These are phyloP conservation scores for Arabidopsis lyrata DNA, from an alignment of 441 rosid genomes.

Conservation along the genomic window DNA sequence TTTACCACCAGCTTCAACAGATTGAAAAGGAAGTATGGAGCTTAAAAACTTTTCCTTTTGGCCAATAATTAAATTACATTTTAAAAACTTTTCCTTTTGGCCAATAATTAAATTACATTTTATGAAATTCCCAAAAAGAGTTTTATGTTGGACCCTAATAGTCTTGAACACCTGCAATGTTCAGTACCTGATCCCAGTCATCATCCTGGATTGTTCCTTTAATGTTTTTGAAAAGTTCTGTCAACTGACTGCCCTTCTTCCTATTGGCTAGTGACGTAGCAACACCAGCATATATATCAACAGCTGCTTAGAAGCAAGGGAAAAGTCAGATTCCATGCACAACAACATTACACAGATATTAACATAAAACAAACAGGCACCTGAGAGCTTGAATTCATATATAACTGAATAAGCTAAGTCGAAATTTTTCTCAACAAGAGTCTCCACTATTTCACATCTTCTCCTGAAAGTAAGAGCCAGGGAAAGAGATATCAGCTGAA, in stretches of 20 bases:
- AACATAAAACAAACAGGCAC: constrained; percentile 46
- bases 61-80: background rate
- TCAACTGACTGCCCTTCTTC: constrained; percentile 90
- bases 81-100: constrained; percentile 7
- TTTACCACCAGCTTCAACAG: background rate
- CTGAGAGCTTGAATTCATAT: constrained; percentile 91
- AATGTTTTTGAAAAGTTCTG: constrained; percentile 93
- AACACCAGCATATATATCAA: constrained; percentile 96
- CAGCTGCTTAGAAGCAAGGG: constrained; percentile 62
- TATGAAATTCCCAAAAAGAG: background rate
- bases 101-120: background rate
- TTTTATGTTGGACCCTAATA: constrained; percentile 6
- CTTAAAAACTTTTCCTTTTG: constrained; percentile 13
- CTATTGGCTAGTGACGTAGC: constrained; percentile 97
- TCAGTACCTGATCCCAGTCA: constrained; percentile 96
- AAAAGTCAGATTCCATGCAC: constrained; percentile 29
- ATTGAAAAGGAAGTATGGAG: background rate
- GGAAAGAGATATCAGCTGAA: constrained; percentile 29
- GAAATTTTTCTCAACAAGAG: constrained; percentile 89
- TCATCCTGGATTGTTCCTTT: constrained; percentile 92
- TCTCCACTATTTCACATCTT: constrained; percentile 88
- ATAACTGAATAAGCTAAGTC: constrained; percentile 95
- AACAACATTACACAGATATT: constrained; percentile 14
- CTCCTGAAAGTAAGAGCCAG: constrained; percentile 69
- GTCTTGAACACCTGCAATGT: constrained; percentile 9